phyloP scores from a whole-genome alignment of 306 rosid species.

The Castanea sativa region DNA sequence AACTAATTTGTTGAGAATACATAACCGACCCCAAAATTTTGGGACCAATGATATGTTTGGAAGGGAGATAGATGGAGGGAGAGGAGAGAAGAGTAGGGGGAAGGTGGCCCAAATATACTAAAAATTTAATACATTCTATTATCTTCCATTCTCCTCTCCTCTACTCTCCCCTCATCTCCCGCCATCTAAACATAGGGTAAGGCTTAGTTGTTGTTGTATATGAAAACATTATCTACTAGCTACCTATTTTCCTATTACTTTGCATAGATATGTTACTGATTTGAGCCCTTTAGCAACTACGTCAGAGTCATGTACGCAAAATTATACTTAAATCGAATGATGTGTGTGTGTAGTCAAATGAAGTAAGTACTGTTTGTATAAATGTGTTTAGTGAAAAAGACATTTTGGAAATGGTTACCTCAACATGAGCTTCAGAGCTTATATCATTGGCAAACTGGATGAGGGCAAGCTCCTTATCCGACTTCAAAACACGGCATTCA shows the following conservation, averaged over 20 bases:
- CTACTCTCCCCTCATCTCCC: too few relatives aligned
- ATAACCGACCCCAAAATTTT: too few relatives aligned
- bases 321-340: too few relatives aligned
- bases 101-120: too few relatives aligned
- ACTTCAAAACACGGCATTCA: conserved; percentile 86
- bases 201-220: too few relatives aligned
- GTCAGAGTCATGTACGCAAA: not conserved
- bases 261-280: not conserved
- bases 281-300: not conserved
- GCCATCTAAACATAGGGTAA: too few relatives aligned
- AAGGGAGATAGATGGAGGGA: too few relatives aligned
- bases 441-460: conserved; percentile 90
- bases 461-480: conserved; percentile 76
- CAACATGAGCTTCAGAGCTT: conserved; percentile 91
- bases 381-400: not conserved
- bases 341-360: not conserved
- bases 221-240: not conserved
- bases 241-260: not conserved
- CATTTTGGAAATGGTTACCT: conserved; percentile 43
- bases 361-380: not conserved
- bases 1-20: too few relatives aligned
- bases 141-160: too few relatives aligned
- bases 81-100: too few relatives aligned
- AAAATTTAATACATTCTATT: too few relatives aligned
- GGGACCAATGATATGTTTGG: too few relatives aligned